phyloP scores from a whole-genome alignment of 2,329 filamentous ascomycete genomes.

The Nigrospora oryzae region DNA sequence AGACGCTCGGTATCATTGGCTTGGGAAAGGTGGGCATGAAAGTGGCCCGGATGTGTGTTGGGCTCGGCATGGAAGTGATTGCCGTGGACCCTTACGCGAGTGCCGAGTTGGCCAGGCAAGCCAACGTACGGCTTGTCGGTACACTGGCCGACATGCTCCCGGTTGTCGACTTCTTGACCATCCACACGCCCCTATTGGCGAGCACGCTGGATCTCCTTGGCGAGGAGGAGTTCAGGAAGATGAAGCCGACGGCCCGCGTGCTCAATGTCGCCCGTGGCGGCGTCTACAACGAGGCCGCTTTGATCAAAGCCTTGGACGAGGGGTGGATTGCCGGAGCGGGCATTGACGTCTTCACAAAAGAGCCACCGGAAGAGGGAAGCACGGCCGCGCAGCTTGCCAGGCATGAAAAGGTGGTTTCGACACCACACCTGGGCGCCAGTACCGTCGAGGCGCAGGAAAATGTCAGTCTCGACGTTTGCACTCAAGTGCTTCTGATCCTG shows the following conservation, averaged over 20 bases:
- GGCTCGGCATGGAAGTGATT: conserved; percentile 66
- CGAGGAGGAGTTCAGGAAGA: conserved; percentile 54
- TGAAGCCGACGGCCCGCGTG: conserved; percentile 67
- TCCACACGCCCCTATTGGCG: conserved; percentile 73
- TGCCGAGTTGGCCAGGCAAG: conserved; percentile 58
- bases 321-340: conserved; percentile 70
- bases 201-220: conserved; percentile 69
- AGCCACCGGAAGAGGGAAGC: conserved; percentile 55
- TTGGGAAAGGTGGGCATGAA: conserved; percentile 78
- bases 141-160: conserved; percentile 54
- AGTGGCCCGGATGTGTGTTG: conserved; percentile 70
- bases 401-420: conserved; percentile 67
- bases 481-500: conserved; percentile 68
- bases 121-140: conserved; percentile 55
- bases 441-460: conserved; percentile 81
- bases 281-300: conserved; percentile 68
- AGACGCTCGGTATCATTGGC: conserved; percentile 69
- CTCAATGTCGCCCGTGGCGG: conserved; percentile 75
- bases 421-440: conserved; percentile 71
- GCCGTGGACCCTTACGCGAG: conserved; percentile 75
- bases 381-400: conserved; percentile 54
- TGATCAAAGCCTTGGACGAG: conserved; percentile 61
- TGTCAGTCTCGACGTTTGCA: conserved; percentile 74
- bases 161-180: conserved; percentile 66
- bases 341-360: conserved; percentile 71